These are phyloP conservation scores for Apiospora saccharicola DNA, from an alignment of 2,329 filamentous ascomycete genomes.

Conservation along the genomic window DNA sequence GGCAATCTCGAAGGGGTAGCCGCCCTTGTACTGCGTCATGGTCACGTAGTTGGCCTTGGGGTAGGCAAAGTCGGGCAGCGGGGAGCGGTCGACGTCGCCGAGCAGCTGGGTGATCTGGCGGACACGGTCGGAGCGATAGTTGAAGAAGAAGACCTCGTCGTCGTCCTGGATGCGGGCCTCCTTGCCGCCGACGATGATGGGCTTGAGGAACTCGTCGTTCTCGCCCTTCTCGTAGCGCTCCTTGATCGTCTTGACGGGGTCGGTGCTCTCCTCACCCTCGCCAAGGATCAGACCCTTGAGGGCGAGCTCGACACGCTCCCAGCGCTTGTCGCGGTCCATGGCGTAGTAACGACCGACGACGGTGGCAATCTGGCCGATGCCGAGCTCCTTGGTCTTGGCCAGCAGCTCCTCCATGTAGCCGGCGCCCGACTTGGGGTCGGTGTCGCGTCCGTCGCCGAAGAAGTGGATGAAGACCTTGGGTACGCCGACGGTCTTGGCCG, in stretches of 20 bases:
- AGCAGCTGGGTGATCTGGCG: constrained; percentile 95
- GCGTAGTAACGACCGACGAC: constrained; percentile 96
- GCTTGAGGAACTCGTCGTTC: constrained; percentile 97
- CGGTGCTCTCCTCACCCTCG: constrained; percentile 84
- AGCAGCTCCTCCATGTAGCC: constrained; percentile 89
- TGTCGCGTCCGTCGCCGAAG: constrained; percentile 97
- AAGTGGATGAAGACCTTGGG: constrained; percentile 98
- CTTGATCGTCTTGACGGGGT: constrained; percentile 87
- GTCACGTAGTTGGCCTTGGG: constrained; percentile 92
- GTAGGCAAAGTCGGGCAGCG: constrained; percentile 89
- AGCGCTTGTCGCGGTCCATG: constrained; percentile 99
- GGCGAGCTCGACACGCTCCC: constrained; percentile 91
- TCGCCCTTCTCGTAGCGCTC: constrained; percentile 87
- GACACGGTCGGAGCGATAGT: constrained; percentile 98
- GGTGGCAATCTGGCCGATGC: constrained; percentile 86
- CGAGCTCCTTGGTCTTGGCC: constrained; percentile 82
- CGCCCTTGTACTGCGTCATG: constrained; percentile 98
- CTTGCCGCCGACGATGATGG: constrained; percentile 91
- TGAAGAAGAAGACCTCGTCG: constrained; percentile 99
- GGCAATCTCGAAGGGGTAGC: constrained; percentile 90
- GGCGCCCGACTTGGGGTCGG: constrained; percentile 92
- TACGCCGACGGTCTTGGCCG: constrained; percentile 87
- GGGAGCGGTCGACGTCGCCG: constrained; percentile 90
- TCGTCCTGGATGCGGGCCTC: constrained; percentile 87
- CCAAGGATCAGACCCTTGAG: constrained; percentile 86